These are phyloP conservation scores for Calcarisporium arbuscula DNA, from an alignment of 2,329 filamentous ascomycete species.

Conservation along the genomic window DNA sequence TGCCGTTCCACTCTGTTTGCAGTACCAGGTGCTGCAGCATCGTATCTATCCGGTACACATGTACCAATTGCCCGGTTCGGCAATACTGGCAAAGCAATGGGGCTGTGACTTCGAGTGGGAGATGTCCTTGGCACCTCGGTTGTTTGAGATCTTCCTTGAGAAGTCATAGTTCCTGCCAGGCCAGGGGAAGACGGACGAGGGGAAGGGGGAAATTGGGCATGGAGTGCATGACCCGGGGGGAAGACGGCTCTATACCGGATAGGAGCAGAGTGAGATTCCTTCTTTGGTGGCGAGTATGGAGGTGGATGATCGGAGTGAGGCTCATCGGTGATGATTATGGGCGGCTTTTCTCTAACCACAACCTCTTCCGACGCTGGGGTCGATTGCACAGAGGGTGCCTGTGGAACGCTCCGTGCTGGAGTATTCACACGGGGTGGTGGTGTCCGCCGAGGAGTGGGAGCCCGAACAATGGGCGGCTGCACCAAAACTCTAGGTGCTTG, in stretches of 20 bases:
- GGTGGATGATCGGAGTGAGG: slow-evolving; percentile 39
- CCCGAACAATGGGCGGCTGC: slow-evolving; percentile 6
- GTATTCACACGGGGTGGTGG: slow-evolving; percentile 5
- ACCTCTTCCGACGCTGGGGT: neutral
- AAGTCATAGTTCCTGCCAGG: slow-evolving; percentile 54
- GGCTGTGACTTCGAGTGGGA: slow-evolving; percentile 16
- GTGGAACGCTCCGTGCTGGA: neutral
- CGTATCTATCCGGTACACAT: slow-evolving; percentile 39
- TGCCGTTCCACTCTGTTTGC: slow-evolving; percentile 42
- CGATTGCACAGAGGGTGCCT: slow-evolving; percentile 1
- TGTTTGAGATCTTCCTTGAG: slow-evolving; percentile 55
- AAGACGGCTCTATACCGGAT: slow-evolving; percentile 52
- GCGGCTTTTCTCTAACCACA: slow-evolving; percentile 29
- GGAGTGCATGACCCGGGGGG: slow-evolving; percentile 45
- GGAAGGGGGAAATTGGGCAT: slow-evolving; percentile 45
- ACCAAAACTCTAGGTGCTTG: slow-evolving; percentile 13
- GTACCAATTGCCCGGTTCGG: slow-evolving; percentile 40
- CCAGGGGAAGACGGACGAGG: slow-evolving; percentile 58
- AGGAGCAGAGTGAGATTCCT: slow-evolving; percentile 24
- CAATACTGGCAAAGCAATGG: slow-evolving; percentile 19
- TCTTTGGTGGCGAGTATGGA: slow-evolving; percentile 47
- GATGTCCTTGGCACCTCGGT: slow-evolving; percentile 52
- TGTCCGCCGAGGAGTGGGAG: slow-evolving; percentile 9
- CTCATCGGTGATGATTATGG: slow-evolving; percentile 31
- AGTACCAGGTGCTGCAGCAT: slow-evolving; percentile 30